These are phyloP conservation scores for Zopfia rhizophila DNA, from an alignment of 2,329 filamentous ascomycete species.

Conservation along the genomic window DNA sequence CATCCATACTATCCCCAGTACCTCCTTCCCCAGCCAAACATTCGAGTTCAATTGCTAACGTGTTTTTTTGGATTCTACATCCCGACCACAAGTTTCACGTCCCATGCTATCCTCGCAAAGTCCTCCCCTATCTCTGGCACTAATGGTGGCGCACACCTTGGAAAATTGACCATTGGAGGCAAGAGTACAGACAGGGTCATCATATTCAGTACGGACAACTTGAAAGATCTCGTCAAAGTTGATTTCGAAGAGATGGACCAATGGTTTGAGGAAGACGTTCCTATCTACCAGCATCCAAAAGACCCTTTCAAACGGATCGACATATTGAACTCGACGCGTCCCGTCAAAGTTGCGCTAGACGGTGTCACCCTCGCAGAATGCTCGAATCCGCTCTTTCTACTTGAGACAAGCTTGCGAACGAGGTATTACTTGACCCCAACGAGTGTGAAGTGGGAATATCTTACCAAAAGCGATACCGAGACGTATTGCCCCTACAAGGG, in stretches of 20 bases:
- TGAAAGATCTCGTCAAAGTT: conserved; percentile 42
- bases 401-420: conserved; percentile 69
- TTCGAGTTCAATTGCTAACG: neutral
- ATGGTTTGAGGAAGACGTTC: conserved; percentile 69
- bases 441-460: conserved; percentile 57
- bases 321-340: conserved; percentile 65
- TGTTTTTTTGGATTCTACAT: conserved; percentile 40
- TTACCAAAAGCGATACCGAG: conserved; percentile 62
- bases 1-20: conserved; percentile 49
- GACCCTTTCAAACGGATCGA: conserved; percentile 75
- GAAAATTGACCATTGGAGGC: conserved; percentile 30
- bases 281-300: conserved; percentile 71
- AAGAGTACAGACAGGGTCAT: conserved; percentile 35
- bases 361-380: conserved; percentile 60
- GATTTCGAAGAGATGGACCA: conserved; percentile 49
- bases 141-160: conserved; percentile 30
- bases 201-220: conserved; percentile 33
- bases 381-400: conserved; percentile 61
- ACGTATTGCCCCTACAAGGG: conserved; percentile 76
- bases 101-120: conserved; percentile 28
- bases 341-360: conserved; percentile 61
- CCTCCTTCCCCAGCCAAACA: neutral
- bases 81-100: conserved; percentile 31
- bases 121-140: conserved; percentile 28
- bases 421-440: conserved; percentile 70